Conservation (phyloP, 176 grass and related monocot genomes). For the Aegilops tauschii region DNA sequence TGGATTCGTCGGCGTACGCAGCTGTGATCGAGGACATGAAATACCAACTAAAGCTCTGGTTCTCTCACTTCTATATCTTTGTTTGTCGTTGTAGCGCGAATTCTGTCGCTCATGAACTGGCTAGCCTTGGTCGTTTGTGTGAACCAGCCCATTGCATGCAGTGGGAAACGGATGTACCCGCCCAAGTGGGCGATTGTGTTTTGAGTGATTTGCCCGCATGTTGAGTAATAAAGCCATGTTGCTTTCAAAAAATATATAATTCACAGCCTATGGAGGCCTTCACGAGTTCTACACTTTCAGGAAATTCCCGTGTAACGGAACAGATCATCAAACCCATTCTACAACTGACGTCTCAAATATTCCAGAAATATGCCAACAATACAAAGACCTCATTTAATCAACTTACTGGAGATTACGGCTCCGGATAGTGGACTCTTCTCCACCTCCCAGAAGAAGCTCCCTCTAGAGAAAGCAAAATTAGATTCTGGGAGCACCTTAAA, state of each 20-base stretch:
- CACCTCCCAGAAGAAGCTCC: constrained; percentile 73
- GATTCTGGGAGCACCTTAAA: constrained; percentile 5
- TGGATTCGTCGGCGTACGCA: too few relatives aligned
- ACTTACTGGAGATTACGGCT: constrained; percentile 73
- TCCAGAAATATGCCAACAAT: background rate
- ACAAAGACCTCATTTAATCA: constrained; percentile 3
- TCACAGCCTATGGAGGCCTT: background rate
- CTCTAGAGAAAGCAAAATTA: constrained; percentile 51
- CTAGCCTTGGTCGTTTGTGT: too few relatives aligned
- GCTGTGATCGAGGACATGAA: too few relatives aligned
- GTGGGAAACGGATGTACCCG: too few relatives aligned
- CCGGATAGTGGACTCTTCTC: constrained; percentile 65
- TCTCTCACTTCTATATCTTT: too few relatives aligned
- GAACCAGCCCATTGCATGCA: too few relatives aligned
- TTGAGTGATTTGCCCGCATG: too few relatives aligned
- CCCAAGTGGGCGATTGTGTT: too few relatives aligned
- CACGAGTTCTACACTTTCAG: background rate
- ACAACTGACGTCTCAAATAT: background rate
- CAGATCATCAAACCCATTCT: background rate
- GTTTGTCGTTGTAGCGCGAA: too few relatives aligned
- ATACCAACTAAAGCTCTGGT: too few relatives aligned
- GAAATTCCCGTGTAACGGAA: background rate
- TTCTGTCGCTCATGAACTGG: too few relatives aligned
- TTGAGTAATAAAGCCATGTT: too few relatives aligned
- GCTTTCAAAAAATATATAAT: background rate